These are phyloP conservation scores for Scheffersomyces lignosus DNA, from an alignment of 805 yeast genomes.

Conservation along the genomic window DNA sequence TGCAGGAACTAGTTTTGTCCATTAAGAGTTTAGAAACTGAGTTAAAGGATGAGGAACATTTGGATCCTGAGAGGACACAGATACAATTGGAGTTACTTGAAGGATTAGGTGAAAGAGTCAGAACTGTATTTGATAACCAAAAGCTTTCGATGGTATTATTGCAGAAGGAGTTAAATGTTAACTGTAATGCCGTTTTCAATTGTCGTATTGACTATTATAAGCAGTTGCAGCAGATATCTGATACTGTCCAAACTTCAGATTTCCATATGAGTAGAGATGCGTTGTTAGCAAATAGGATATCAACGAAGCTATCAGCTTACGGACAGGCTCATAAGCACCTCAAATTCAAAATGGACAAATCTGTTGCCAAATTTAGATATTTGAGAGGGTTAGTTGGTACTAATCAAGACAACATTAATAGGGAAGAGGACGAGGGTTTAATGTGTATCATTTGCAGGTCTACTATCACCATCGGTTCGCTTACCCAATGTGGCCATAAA, in stretches of 20 bases:
- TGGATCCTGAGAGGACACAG: constrained; percentile 11
- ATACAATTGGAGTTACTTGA: constrained; percentile 20
- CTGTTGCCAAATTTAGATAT: constrained; percentile 36
- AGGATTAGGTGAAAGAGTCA: constrained; percentile 20
- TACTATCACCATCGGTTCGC: constrained; percentile 67
- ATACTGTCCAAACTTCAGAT: constrained; percentile 53
- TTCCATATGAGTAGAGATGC: constrained; percentile 37
- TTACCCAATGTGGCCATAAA: constrained; percentile 90
- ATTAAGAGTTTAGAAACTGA: constrained; percentile 28
- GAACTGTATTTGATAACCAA: constrained; percentile 42
- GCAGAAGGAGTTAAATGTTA: constrained; percentile 49
- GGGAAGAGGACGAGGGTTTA: constrained; percentile 36
- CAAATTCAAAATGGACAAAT: constrained; percentile 22
- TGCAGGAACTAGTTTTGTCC: constrained; percentile 33
- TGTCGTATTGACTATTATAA: constrained; percentile 78
- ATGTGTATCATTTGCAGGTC: constrained; percentile 80
- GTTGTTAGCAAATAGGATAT: constrained; percentile 14
- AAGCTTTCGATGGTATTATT: constrained; percentile 39
- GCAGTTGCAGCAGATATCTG: constrained; percentile 84
- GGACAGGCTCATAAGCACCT: constrained; percentile 1
- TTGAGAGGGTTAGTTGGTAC: constrained; percentile 25
- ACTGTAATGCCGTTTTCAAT: constrained; percentile 68
- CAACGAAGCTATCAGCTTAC: constrained; percentile 1
- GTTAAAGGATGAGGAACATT: constrained; percentile 18
- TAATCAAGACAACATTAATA: constrained; percentile 1